These are phyloP conservation scores for Venturia asperata DNA, from an alignment of 2,329 filamentous ascomycete species.

Conservation along the genomic window DNA sequence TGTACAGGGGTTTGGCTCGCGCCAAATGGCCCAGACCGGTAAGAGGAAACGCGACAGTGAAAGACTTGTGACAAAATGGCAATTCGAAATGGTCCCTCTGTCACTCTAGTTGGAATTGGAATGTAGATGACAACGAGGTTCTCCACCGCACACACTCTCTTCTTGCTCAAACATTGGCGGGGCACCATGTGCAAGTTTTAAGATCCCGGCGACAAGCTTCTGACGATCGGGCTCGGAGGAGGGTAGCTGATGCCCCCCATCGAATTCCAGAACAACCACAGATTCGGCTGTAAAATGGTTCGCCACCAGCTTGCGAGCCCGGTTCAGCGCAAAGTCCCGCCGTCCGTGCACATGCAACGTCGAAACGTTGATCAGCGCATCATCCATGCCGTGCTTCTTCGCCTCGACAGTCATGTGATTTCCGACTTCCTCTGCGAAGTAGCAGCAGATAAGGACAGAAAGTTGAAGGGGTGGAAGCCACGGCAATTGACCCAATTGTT, in stretches of 20 bases:
- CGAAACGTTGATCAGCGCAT: neutral
- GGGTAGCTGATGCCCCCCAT: neutral
- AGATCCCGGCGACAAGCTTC: constrained; percentile 14
- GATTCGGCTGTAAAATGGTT: neutral
- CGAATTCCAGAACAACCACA: neutral
- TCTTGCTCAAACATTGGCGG: too few species aligned
- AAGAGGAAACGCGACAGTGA: too few species aligned
- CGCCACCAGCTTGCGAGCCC: neutral
- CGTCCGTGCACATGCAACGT: constrained; percentile 11
- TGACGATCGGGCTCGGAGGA: neutral
- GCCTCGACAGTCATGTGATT: neutral
- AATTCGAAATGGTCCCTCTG: too few species aligned
- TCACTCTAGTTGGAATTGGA: too few species aligned
- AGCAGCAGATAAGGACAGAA: neutral
- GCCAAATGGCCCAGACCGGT: too few species aligned
- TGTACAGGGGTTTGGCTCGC: too few species aligned
- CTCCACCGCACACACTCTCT: too few species aligned
- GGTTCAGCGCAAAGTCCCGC: constrained; percentile 8
- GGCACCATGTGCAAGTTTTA: constrained; percentile 20
- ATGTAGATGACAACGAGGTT: too few species aligned
- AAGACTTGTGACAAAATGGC: too few species aligned
- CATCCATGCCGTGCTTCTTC: neutral
- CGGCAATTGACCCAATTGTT: neutral
- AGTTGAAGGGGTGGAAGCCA: constrained; percentile 2
- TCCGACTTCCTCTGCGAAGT: neutral